phyloP scores from a whole-genome alignment of 2,329 filamentous ascomycete genomes.

The Escovopsis weberi region DNA sequence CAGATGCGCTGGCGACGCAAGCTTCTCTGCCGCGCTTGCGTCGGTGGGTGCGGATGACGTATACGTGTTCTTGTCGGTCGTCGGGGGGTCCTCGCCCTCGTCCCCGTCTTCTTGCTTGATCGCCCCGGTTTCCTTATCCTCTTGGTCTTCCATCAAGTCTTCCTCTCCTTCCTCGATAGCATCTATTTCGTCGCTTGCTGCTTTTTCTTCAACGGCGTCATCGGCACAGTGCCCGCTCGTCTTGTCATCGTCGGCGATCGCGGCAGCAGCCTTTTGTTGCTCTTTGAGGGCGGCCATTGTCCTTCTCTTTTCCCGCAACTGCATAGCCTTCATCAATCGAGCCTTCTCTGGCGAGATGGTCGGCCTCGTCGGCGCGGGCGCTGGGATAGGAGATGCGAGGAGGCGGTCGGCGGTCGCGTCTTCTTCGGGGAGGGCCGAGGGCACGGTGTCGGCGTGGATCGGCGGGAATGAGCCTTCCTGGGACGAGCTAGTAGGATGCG shows the following conservation, averaged over 20 bases:
- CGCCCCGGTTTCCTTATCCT: conserved; percentile 9
- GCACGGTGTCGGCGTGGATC: conserved; percentile 19
- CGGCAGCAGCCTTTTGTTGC: conserved; percentile 11
- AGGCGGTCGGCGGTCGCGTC: conserved; percentile 10
- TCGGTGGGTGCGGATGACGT: conserved; percentile 33
- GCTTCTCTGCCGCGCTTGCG: conserved; percentile 36
- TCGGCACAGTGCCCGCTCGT: not conserved
- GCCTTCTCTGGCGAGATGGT: conserved; percentile 77
- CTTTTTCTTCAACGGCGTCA: not conserved
- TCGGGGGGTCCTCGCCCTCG: conserved; percentile 10
- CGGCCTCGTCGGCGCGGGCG: conserved; percentile 26
- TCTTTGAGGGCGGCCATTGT: conserved; percentile 12
- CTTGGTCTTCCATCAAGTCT: not conserved
- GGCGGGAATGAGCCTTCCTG: conserved; percentile 23
- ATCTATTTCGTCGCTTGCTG: conserved; percentile 1
- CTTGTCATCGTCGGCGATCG: not conserved
- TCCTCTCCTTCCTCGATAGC: conserved; percentile 6
- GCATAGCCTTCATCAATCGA: conserved; percentile 84
- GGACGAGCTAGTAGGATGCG: conserved; percentile 11
- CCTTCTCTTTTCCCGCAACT: conserved; percentile 71
- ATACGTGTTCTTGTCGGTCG: conserved; percentile 17
- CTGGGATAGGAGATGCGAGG: conserved; percentile 23
- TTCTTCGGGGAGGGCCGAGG: conserved; percentile 19
- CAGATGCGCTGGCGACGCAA: conserved; percentile 25
- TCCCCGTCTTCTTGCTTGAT: conserved; percentile 9